These are phyloP conservation scores for Thecaphora frezii DNA, from an alignment of 1,284 basidiomycete species.

Conservation along the genomic window DNA sequence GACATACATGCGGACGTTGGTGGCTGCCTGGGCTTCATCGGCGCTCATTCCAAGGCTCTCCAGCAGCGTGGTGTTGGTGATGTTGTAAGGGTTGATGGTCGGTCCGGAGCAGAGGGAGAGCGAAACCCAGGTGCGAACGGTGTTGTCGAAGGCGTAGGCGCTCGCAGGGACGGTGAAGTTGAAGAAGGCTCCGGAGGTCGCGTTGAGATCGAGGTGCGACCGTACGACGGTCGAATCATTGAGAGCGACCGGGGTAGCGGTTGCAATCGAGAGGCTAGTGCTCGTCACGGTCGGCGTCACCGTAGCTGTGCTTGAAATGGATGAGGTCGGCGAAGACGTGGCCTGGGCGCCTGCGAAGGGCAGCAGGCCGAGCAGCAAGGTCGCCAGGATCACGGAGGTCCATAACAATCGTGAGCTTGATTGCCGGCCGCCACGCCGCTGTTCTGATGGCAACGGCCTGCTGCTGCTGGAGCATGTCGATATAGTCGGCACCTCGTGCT, in stretches of 20 bases:
- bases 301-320: no score
- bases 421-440: no score
- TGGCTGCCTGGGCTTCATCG: conserved; percentile 30
- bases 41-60: conserved; percentile 23
- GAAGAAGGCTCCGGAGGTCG: conserved; percentile 32
- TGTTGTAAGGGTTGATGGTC: conserved; percentile 47
- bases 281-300: neutral
- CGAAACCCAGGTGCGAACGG: conserved; percentile 35
- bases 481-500: no score
- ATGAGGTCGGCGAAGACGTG: no score
- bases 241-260: conserved; percentile 18
- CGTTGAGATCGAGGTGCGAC: conserved; percentile 21
- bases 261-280: conserved; percentile 3
- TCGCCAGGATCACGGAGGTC: no score
- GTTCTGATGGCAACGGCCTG: no score
- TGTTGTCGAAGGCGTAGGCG: conserved; percentile 12
- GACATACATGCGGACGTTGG: conserved; percentile 43
- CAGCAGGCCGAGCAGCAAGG: no score
- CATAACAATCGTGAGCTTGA: no score
- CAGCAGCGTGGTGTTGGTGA: conserved; percentile 40
- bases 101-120: conserved; percentile 50
- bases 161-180: conserved; percentile 30
- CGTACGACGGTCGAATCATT: conserved; percentile 42
- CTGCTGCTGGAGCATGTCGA: no score
- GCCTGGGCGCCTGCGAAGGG: no score